Conservation (phyloP, 176 grass and related monocot species). For the Eragrostis nindensis region DNA sequence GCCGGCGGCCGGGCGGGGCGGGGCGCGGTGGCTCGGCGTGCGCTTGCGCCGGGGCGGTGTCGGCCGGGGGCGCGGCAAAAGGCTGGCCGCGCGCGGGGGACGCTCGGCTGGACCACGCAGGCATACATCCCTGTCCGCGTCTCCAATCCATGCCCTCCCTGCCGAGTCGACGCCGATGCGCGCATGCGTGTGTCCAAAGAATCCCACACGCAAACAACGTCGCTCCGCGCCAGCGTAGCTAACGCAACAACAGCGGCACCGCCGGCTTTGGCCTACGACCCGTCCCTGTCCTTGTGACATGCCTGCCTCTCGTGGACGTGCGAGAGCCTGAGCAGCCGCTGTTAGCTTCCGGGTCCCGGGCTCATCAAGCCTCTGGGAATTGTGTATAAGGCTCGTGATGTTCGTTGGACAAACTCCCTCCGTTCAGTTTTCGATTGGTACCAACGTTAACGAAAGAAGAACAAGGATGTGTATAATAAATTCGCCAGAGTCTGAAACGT, state of each 20-base stretch:
- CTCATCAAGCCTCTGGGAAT: too few relatives aligned
- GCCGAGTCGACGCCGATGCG: not conserved
- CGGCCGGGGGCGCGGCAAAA: conserved; percentile 51
- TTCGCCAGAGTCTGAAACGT: too few relatives aligned
- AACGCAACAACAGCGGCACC: conserved; percentile 4
- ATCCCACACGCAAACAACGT: conserved; percentile 5
- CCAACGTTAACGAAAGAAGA: too few relatives aligned
- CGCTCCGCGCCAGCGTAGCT: not conserved
- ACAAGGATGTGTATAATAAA: too few relatives aligned
- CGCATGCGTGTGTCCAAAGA: conserved; percentile 26
- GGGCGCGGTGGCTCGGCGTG: conserved; percentile 42
- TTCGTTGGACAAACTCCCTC: too few relatives aligned
- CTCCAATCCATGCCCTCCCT: too few relatives aligned
- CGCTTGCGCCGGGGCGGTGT: conserved; percentile 50
- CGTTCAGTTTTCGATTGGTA: too few relatives aligned
- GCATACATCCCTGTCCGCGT: not conserved
- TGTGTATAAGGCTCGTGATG: too few relatives aligned
- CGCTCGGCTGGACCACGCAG: conserved; percentile 33
- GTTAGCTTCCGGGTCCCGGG: not conserved
- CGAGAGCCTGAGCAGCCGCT: not conserved
- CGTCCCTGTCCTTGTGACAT: conserved; percentile 12
- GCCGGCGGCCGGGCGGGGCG: conserved; percentile 28
- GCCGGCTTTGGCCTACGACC: conserved; percentile 30
- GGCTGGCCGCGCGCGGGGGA: conserved; percentile 33
- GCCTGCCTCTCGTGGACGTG: too few relatives aligned